Evolutionary conservation across 2,329 filamentous ascomycete species (phyloP).

Genomic region (Penicillium sp.): DNA sequence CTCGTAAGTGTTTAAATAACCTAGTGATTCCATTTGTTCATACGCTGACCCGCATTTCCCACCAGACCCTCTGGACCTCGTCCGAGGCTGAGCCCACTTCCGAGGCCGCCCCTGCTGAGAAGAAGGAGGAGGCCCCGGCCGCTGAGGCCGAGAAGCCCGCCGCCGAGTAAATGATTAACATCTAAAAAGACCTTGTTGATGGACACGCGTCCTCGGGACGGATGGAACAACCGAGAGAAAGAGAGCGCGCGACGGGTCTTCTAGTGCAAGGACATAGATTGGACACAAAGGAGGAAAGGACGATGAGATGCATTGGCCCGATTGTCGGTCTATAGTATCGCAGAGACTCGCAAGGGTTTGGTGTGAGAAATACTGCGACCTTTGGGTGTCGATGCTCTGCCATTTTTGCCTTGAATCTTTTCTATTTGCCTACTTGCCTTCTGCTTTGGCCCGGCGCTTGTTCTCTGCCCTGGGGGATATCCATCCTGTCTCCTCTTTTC

Average conservation of each 20-base stretch:
- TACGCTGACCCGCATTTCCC: slow-evolving; percentile 21
- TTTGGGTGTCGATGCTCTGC: slow-evolving; percentile 5
- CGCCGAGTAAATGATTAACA: slow-evolving; percentile 44
- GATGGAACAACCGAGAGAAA: slow-evolving; percentile 22
- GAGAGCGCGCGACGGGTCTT: slow-evolving; percentile 16
- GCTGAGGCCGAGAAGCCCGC: slow-evolving; percentile 45
- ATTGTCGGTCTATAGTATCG: slow-evolving; percentile 8
- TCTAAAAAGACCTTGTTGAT: slow-evolving; percentile 33
- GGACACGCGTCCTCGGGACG: slow-evolving; percentile 32
- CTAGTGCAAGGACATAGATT: slow-evolving; percentile 17
- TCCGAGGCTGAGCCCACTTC: slow-evolving; percentile 88
- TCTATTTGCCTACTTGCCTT: slow-evolving; percentile 8
- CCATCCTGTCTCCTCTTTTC: slow-evolving; percentile 15
- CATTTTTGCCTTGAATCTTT: slow-evolving; percentile 9
- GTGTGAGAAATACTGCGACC: slow-evolving; percentile 5
- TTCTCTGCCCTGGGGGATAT: slow-evolving; percentile 13
- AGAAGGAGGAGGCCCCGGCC: slow-evolving; percentile 46
- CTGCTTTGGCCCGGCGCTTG: slow-evolving; percentile 13
- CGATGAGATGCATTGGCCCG: slow-evolving; percentile 9
- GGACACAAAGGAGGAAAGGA: slow-evolving; percentile 10
- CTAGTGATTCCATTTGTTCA: neutral
- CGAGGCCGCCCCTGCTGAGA: slow-evolving; percentile 44
- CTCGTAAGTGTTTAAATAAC: slow-evolving; percentile 58
- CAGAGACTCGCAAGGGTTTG: slow-evolving; percentile 13
- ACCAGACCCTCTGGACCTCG: slow-evolving; percentile 96